Base-by-base conservation (phyloP, 2,329 filamentous ascomycete species). In the Fusarium virguliforme region DNA sequence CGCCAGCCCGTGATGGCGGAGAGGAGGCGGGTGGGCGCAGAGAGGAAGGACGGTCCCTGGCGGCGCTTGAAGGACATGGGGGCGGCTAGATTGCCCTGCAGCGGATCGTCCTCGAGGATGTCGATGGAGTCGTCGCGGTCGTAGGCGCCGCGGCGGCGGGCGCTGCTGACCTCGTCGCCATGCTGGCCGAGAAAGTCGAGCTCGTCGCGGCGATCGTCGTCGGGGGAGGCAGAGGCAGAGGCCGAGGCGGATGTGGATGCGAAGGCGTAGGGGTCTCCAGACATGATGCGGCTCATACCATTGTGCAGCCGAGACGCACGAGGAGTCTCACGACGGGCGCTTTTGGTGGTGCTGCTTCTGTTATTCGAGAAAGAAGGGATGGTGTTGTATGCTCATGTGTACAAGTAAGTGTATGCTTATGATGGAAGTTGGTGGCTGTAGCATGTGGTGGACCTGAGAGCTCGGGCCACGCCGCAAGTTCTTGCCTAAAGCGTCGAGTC, bases 21-120 rank as follows among this genome's bases (percentile, higher is more conserved):
- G 63, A 89, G 74, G 65, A 89, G 78, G 30, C 86, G 83, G 34
- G 81, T 80, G 6, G 86, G 82, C 32, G 81, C 81, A 1, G 86
- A 85, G 62, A 85, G 82, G 59, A 83, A 77, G 30, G 82, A 81
- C 46, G 84, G 81, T 65, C 86, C 91, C 73, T 89, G 86, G 70
- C 89, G 91, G 76, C 92, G 90, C 83, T 93, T 94, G 83, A 94
- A 94, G 35, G 91, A 92, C 59, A 92, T 81, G 30, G 86, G 83
- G 53, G 87, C 84, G 60, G 82, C 80, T 35, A 87, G 76, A 46
- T 84, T 82, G 56, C 83, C 81, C 60, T 84, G 82, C 64, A 91
- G 80, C 22, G 89, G 88, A 77, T 91, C 89, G 53, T 88, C 84
- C 46, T 82, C 83, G 59, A 91, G 82, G 37, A 89, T 70, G 57